phyloP scores from a whole-genome alignment of 2,329 filamentous ascomycete species.

The Cordyceps tenuipes region DNA sequence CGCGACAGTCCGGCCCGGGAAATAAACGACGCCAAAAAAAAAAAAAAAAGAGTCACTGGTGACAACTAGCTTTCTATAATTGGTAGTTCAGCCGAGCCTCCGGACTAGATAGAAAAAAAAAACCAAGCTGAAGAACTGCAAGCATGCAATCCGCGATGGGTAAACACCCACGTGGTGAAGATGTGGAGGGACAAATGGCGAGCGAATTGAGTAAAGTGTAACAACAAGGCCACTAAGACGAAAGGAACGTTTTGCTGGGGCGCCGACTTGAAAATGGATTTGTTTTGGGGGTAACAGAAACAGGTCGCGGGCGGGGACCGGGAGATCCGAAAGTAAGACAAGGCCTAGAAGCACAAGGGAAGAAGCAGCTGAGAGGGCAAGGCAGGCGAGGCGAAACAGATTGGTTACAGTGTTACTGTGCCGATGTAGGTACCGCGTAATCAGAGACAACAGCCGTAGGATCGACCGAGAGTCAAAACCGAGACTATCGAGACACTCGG shows the following conservation, averaged over 20 bases:
- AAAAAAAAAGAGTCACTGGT: not conserved
- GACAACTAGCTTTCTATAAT: not conserved
- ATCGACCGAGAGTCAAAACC: slow-evolving; percentile 1
- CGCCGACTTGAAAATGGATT: too few relatives aligned
- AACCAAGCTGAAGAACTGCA: not conserved
- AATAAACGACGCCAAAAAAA: not conserved
- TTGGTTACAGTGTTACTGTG: too few relatives aligned
- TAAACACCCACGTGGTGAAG: slow-evolving; percentile 6
- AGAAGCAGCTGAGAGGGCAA: not conserved
- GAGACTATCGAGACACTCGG: slow-evolving; percentile 5
- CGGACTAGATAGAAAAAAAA: not conserved
- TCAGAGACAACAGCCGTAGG: not conserved
- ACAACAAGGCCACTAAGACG: too few relatives aligned
- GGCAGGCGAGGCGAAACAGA: not conserved
- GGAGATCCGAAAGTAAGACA: not conserved
- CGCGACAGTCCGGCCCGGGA: not conserved
- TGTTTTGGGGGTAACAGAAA: not conserved
- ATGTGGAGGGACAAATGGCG: not conserved
- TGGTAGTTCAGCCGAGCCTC: not conserved
- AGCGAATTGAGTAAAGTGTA: not conserved
- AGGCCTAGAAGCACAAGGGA: not conserved
- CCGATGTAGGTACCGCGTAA: too few relatives aligned
- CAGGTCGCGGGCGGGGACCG: not conserved
- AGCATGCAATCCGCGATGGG: slow-evolving; percentile 7
- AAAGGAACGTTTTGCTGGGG: too few relatives aligned